Evolutionary conservation across 1,139 yeast species (phyloP).

Genomic region (Blastobotrys buckinghamii): DNA sequence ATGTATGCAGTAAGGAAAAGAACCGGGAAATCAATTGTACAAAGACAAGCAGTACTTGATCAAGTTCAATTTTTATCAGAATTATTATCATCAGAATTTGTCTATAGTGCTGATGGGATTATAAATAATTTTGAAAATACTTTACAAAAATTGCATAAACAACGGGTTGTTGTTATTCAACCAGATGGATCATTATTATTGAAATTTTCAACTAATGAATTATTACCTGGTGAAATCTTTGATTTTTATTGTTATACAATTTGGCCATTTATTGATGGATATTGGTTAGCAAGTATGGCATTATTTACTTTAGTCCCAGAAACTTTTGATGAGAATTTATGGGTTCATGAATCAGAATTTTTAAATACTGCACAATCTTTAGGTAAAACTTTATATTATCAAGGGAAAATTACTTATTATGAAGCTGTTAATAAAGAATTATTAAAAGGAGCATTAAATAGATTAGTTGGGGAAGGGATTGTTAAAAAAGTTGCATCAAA

Average conservation of each 20-base stretch:
- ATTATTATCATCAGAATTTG: constrained; percentile 38
- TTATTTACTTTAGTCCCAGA: constrained; percentile 33
- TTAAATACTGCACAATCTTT: constrained; percentile 33
- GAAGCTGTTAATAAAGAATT: constrained; percentile 41
- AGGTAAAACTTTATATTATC: constrained; percentile 39
- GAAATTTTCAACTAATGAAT: constrained; percentile 29
- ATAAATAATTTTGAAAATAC: constrained; percentile 33
- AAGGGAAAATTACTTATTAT: constrained; percentile 38
- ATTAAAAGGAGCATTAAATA: constrained; percentile 34
- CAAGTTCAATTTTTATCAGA: constrained; percentile 32
- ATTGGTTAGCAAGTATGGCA: constrained; percentile 38
- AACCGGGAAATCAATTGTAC: constrained; percentile 12
- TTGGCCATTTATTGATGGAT: constrained; percentile 43
- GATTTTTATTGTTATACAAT: constrained; percentile 39
- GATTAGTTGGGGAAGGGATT: constrained; percentile 34
- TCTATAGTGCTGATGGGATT: constrained; percentile 36
- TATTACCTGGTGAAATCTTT: constrained; percentile 33
- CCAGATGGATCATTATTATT: constrained; percentile 23
- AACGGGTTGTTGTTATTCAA: constrained; percentile 27
- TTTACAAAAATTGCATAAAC: constrained; percentile 27
- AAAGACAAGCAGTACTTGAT: constrained; percentile 23
- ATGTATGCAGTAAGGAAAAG: constrained; percentile 28
- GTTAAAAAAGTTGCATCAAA: constrained; percentile 20
- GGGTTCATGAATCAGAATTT: constrained; percentile 33
- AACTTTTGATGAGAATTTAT: constrained; percentile 15